Conservation (phyloP, 2,329 filamentous ascomycete species). For the Calonectria ilicicola region DNA sequence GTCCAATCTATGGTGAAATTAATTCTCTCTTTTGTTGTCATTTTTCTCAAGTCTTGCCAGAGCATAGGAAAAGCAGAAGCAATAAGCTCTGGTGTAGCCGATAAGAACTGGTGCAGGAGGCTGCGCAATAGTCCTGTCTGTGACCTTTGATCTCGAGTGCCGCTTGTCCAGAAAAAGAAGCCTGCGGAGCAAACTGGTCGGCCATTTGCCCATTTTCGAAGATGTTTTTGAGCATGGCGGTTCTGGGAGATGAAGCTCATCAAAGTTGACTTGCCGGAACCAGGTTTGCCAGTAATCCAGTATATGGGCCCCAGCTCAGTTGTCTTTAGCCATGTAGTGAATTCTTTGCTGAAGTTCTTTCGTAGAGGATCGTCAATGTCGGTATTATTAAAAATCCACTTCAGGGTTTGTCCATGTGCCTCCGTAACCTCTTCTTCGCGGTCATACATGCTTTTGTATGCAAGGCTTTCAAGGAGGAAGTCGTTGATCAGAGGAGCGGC, state of each 20-base stretch:
- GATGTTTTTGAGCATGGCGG: conserved; percentile 14
- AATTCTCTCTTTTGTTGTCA: conserved; percentile 48
- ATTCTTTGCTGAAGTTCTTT: conserved; percentile 25
- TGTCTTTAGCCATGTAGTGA: conserved; percentile 44
- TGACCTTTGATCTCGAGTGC: conserved; percentile 52
- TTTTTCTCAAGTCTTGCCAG: conserved; percentile 42
- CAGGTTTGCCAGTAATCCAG: conserved; percentile 57
- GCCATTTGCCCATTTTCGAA: conserved; percentile 42
- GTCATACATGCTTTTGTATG: conserved; percentile 48
- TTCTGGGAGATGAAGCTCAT: conserved; percentile 53
- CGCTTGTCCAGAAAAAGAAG: conserved; percentile 61
- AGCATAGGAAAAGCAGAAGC: conserved; percentile 41
- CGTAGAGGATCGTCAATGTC: not conserved
- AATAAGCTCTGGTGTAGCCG: conserved; percentile 38
- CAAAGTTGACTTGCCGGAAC: conserved; percentile 60
- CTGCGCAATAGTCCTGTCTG: conserved; percentile 51
- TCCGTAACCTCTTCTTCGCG: conserved; percentile 46
- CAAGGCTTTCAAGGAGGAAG: conserved; percentile 46
- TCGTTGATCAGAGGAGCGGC: conserved; percentile 42
- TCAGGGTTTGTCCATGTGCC: conserved; percentile 48
- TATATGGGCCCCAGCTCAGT: conserved; percentile 42
- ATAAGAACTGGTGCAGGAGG: conserved; percentile 51
- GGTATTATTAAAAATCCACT: conserved; percentile 50
- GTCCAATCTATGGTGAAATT: conserved; percentile 46
- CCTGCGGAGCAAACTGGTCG: conserved; percentile 47